Evolutionary conservation across 345 rosid genomes (phyloP).

Genomic region (Capsella bursapastoris): DNA sequence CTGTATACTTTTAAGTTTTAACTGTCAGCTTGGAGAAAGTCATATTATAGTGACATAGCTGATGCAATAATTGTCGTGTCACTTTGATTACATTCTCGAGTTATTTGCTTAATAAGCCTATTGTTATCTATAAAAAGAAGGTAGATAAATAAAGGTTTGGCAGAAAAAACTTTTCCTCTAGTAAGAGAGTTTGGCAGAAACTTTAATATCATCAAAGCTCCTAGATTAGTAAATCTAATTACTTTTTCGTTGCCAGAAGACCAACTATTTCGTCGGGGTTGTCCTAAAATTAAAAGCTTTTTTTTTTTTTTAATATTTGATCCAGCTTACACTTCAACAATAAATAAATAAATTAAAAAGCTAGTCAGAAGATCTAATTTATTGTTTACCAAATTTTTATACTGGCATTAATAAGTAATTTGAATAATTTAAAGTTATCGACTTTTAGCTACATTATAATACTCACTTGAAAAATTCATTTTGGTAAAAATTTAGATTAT

Average conservation of each 20-base stretch:
- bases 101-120: not conserved
- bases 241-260: conserved; percentile 6
- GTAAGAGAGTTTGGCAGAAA: conserved; percentile 39
- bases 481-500: no score
- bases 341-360: not conserved
- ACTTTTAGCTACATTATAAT: not conserved
- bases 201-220: conserved; percentile 11
- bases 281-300: conserved; percentile 8
- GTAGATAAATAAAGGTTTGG: conserved; percentile 23
- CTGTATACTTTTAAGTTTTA: not conserved
- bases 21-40: not conserved
- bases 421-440: not conserved
- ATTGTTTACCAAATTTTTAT: conserved; percentile 8
- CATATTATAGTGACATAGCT: not conserved
- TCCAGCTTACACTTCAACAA: not conserved
- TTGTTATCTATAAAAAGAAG: not conserved
- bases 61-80: not conserved
- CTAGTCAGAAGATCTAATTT: not conserved
- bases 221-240: conserved; percentile 19
- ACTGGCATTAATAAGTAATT: conserved; percentile 4
- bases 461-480: not conserved
- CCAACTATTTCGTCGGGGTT: conserved; percentile 27
- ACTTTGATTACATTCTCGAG: not conserved
- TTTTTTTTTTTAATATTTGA: not conserved
- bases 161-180: conserved; percentile 6